Conservation (phyloP, 2,329 filamentous ascomycete genomes). For the Ampelomyces quisqualis region DNA sequence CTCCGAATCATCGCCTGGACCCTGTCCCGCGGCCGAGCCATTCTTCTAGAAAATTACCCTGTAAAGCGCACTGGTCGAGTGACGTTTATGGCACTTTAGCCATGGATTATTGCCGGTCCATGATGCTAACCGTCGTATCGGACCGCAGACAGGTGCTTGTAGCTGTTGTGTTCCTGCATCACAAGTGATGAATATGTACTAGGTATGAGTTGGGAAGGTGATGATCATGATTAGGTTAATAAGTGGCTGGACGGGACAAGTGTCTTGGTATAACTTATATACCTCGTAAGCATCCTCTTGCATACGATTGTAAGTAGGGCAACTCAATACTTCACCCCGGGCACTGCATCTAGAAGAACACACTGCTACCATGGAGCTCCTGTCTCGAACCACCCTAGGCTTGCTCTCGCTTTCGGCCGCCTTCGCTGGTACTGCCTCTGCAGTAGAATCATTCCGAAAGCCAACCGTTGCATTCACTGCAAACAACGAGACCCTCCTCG, state of each 20-base stretch:
- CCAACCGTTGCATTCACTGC: constrained; percentile 51
- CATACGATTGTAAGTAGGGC: no score
- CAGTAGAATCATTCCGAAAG: constrained; percentile 49
- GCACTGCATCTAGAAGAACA: constrained; percentile 3
- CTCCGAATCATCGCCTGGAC: constrained; percentile 1
- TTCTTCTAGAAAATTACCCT: constrained; percentile 20
- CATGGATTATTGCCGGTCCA: constrained; percentile 33
- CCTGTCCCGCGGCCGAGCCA: constrained; percentile 12
- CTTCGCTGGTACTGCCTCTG: constrained; percentile 27
- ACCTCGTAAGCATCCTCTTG: constrained; percentile 7
- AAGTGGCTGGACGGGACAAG: constrained; percentile 17
- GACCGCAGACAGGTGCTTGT: constrained; percentile 16
- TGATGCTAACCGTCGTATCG: constrained; percentile 21
- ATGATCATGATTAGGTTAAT: constrained; percentile 19
- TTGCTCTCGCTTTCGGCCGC: constrained; percentile 28
- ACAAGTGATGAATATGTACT: constrained; percentile 4
- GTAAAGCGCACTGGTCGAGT: constrained; percentile 9
- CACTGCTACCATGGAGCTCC: constrained; percentile 31
- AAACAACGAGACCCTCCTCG: constrained; percentile 42
- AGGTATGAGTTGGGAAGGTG: constrained; percentile 6
- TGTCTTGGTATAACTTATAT: constrained; percentile 12
- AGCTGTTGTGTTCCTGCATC: constrained; percentile 7
- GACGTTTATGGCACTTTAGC: constrained; percentile 26
- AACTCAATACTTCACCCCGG: constrained; percentile 6
- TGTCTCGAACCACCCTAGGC: constrained; percentile 28